Evolutionary conservation across 2,329 filamentous ascomycete species (phyloP), one percentile per base, ranked within the genome.

Genomic region (Fusarium napiforme): DNA sequence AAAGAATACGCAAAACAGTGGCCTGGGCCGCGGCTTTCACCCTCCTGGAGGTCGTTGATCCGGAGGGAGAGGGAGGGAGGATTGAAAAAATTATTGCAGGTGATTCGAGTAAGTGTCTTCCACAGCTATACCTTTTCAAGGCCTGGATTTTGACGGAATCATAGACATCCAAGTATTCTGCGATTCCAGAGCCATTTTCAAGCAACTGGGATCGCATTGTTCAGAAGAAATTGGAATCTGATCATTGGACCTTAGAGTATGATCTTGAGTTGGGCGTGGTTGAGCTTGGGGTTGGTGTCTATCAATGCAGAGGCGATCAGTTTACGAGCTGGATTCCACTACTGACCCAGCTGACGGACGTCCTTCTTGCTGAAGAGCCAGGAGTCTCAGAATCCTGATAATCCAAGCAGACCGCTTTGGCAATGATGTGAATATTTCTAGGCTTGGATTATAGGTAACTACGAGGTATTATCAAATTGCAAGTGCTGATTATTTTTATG

Each of bases 381-480:
- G 49, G 1, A 3, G 9, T 6, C 6, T 10, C 4, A 14, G 7
- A 28, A 1, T 4, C 32, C 11, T 53, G 23, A 9, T 10, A 4
- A 21, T 28, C 28, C 28, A 28, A 28, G 7, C 28, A 28, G 28
- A 28, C 28, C 28, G 28, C 28, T 28, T 28, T 28, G 28, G 28
- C 7, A 28, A 28, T 6, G 28, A 28, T 28, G 28, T 28, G 28
- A 7, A 28, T 7, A 28, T 28, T 28, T 6, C 2, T 28, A 28
- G 28, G 28, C 28, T 28, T 28, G 28, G 7, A 28, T 28, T 7
- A 28, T 28, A 28, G 28, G 28, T 7, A 28, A 7, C 7, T 28
- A 28, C 28, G 28, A 28, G 28, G 28, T 28, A 28, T 28, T 28
- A 28, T 28, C 28, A 28, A 28, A 28, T 28, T 28, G 28, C 28